A percentile compares a stretch with the other conserved stretches of the same genome.
These are phyloP conservation scores for Bipolaris zeicola DNA, from an alignment of 2,329 filamentous ascomycete species.

Conservation along the genomic window DNA sequence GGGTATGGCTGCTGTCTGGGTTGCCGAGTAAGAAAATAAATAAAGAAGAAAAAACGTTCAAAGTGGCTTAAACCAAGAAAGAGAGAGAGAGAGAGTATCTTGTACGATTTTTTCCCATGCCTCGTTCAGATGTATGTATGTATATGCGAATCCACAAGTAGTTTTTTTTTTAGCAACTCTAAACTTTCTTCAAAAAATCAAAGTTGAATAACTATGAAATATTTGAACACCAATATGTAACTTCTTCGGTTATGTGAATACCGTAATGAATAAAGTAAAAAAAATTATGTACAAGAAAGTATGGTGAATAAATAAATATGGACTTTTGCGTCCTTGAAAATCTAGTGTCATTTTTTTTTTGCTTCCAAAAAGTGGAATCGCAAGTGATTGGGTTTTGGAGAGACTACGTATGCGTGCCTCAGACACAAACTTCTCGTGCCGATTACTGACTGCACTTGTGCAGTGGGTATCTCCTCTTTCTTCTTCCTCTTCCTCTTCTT, in stretches of 20 bases:
- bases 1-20: conserved; percentile 97
- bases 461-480: background rate
- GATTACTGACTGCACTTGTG: background rate
- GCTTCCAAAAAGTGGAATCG: background rate
- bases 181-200: background rate
- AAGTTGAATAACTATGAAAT: background rate
- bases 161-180: background rate
- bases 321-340: too few species aligned
- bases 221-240: background rate
- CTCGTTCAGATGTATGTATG: background rate
- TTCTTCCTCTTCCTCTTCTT: background rate
- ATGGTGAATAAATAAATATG: too few species aligned
- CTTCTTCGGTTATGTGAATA: too few species aligned
- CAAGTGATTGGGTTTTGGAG: background rate
- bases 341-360: too few species aligned
- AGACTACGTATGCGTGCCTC: background rate
- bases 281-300: too few species aligned
- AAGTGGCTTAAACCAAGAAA: background rate
- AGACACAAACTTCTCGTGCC: background rate
- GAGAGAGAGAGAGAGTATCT: background rate
- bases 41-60: background rate
- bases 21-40: conserved; percentile 71
- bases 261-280: too few species aligned
- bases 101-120: background rate
- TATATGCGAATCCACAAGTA: background rate